Evolutionary conservation across 2,329 filamentous ascomycete species (phyloP), one percentile per base, ranked within the genome.

Genomic region (Fusarium sp.): DNA sequence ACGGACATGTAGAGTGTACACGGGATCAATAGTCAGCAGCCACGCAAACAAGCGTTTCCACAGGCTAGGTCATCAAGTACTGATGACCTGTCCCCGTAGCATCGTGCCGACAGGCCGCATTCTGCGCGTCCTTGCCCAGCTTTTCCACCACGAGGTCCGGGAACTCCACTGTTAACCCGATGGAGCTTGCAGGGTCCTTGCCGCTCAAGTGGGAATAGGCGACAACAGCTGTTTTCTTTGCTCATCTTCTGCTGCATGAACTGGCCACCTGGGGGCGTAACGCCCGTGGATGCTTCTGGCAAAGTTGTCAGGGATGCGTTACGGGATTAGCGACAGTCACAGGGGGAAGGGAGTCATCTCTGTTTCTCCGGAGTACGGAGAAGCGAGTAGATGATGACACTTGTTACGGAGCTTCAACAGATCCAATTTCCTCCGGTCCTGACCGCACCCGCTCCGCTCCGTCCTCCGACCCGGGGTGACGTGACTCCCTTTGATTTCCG

Each of bases 231-330:
- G 48, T 74, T 60, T 63, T 62, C 16, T 56, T 63, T 62, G 43
- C 32, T 71, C 7, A 14, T 37, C 27, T 37, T 48, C 58, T 52
- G 72, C 66, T 75, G 73, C 73, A 75, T 75, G 73, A 76, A 75
- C 73, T 73, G 70, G 67, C 70, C 73, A 75, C 70, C 70, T 66
- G 50, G 43, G 54, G 71, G 48, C 62, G 37, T 45, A 64, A 30
- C 39, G 62, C 39, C 41, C 27, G 39, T 62, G 34, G 25, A 57
- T 64, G 61, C 32, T 43, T 64, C 61, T 54, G n/a, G 61, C 34
- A 56, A 23, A 6, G 3, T 23, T 18, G 39, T 2, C 23, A 58
- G 45, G 25, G 43, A 41, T 63, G 56, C 50, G 27, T 69, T 70
- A 67, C 64, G 62, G 62, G 56, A 45, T 65, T 65, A 37, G 37